Evolutionary conservation across 1,139 yeast genomes (phyloP), one percentile per base, ranked within the genome.

Genomic region (Candida sp.): DNA sequence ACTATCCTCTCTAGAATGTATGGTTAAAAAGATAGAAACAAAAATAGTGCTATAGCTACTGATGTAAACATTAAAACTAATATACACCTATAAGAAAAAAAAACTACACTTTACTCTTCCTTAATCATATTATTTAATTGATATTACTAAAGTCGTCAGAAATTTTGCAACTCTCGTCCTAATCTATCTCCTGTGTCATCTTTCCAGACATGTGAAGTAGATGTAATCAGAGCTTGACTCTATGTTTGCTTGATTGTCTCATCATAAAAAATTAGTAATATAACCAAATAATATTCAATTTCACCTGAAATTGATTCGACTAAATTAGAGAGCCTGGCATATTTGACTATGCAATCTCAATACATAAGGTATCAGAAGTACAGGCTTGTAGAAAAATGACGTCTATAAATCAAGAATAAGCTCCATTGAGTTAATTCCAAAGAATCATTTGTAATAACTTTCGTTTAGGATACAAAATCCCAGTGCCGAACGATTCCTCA

Each of bases 171-270:
- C 61, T 72, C 77, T 73, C 77, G 68, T 70, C 76, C 69, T 36
- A 57, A 57, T 64, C 61, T 55, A 51, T 47, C 48, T 58, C 58
- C 72, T 71, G 53, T 30, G 71, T 62, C 75, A 70, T 70, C 66
- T 70, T 70, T 70, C 75, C 76, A 70, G 75, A 62, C 73, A 30
- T 58, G 69, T 69, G 73, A 66, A 58, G 66, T 67, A 70, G 65
- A 53, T 56, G 57, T 62, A 85, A n/a, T 84, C 89, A 75, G 95
- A 86, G 95, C 95, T 86, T 86, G 95, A 86, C 95, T 86, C 95
- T 84, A 84, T 83, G 89, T 83, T 79, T 82, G 87, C 77, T 81
- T 75, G 68, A 66, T 73, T 80, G 68, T 84, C 78, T 85, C 93
- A 84, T 86, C 93, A 84, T 77, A 46, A 52, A 58, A 43, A 42